Percentiles rank a stretch among this genome's conserved stretches.
Evolutionary conservation across 805 yeast species (phyloP).

Genomic region (Lipomyces kockii): DNA sequence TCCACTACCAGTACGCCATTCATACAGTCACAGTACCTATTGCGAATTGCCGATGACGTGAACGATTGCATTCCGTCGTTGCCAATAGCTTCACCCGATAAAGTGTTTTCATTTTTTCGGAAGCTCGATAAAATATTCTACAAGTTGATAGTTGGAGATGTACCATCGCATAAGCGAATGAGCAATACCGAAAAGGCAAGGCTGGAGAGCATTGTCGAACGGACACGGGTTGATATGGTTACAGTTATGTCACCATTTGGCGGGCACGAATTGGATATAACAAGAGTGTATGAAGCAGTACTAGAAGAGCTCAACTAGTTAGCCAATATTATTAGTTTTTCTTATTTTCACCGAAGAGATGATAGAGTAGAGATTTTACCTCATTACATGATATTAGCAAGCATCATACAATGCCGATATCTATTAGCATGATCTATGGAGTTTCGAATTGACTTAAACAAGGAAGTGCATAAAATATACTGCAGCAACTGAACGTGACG

Average conservation of each 20-base stretch:
- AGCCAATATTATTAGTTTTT: background rate
- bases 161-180: constrained; percentile 46
- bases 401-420: too few species aligned
- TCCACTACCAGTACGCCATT: constrained; percentile 43
- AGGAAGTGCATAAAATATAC: too few species aligned
- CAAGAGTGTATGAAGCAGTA: constrained; percentile 51
- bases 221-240: constrained; percentile 54
- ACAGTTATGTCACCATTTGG: constrained; percentile 47
- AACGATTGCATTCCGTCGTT: constrained; percentile 56
- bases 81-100: constrained; percentile 39
- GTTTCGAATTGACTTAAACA: too few species aligned
- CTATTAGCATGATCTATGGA: too few species aligned
- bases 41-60: constrained; percentile 68
- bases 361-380: background rate
- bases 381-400: too few species aligned
- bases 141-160: constrained; percentile 47
- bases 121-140: constrained; percentile 52
- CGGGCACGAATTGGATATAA: constrained; percentile 53
- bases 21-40: constrained; percentile 67
- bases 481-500: too few species aligned
- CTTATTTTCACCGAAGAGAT: background rate
- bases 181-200: constrained; percentile 58
- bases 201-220: constrained; percentile 57
- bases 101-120: constrained; percentile 49
- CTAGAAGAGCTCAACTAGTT: constrained; percentile 44